Percentiles rank a stretch among this genome's conserved stretches.
These are phyloP conservation scores for Pythium apleroticum DNA, from an alignment of 352 stramenopile species.

Conservation along the genomic window DNA sequence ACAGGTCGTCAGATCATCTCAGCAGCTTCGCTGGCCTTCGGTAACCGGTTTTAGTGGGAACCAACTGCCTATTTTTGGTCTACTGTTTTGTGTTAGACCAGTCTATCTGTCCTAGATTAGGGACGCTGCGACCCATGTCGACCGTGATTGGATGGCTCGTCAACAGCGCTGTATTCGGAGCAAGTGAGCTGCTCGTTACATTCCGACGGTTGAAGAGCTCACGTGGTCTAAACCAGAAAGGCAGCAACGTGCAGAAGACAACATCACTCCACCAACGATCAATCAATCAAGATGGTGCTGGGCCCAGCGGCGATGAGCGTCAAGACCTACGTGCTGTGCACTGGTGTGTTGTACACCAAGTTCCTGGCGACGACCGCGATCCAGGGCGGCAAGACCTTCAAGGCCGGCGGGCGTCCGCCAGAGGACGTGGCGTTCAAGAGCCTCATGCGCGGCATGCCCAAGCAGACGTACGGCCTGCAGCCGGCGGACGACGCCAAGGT, in stretches of 20 bases:
- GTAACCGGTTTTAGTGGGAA: background rate
- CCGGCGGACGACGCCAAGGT: constrained; percentile 18
- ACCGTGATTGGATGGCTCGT: background rate
- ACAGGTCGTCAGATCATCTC: background rate
- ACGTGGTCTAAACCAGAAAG: background rate
- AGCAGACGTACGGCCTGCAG: constrained; percentile 38
- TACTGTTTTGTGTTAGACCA: no score
- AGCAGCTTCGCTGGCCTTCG: background rate
- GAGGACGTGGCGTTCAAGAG: constrained; percentile 27
- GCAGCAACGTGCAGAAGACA: background rate
- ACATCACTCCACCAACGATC: no score
- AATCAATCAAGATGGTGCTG: background rate
- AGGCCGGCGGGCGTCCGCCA: constrained; percentile 29
- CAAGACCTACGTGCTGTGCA: constrained; percentile 4
- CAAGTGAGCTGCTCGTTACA: background rate
- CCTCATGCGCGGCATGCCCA: constrained; percentile 8
- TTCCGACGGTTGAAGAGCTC: background rate
- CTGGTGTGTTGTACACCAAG: constrained; percentile 13
- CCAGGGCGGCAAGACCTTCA: constrained; percentile 37
- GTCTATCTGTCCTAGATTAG: no score
- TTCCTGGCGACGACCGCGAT: constrained; percentile 18
- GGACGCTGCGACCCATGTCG: background rate
- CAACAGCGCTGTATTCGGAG: background rate
- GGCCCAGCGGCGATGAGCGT: background rate
- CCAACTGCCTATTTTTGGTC: no score